Evolutionary conservation across 208 protist genomes (phyloP), one percentile per base, ranked within the genome.

Genomic region (Leishmania tarentolae): DNA sequence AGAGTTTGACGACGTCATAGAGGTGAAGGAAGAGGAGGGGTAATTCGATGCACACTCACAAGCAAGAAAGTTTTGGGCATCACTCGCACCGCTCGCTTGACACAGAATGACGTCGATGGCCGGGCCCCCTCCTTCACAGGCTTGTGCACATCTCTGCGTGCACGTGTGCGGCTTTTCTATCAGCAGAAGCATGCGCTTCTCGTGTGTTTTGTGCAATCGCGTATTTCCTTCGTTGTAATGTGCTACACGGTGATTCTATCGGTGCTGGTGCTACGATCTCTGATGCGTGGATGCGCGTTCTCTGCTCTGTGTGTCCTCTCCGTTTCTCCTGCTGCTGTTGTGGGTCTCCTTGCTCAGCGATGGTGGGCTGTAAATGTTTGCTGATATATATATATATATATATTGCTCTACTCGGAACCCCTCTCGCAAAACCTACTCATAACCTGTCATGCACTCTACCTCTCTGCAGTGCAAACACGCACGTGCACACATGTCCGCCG

Each of bases 1-100:
- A 53, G 82, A 82, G 77, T 66, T 77, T 9, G 83, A 86, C 24
- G 85, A 91, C 52, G 59, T 75, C 2, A 71, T 50, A 28, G 75
- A 76, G 24, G 77, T 78, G 52, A 80, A 75, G 42, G 61, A 79
- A 40, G 83, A 80, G n/a, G 85, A 83, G 35, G 68, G 53, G 35
- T 76, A 44, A 13, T 44, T 37, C 57, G 50, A 69, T 31, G 40
- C 40, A 37, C 17, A 57, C 56, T 59, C 31, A 59, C 8, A 37
- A 61, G 17, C 50, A 2, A 2, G 31, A 0, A n/a, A 5, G 35
- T 28, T 28, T 17, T 46, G 35, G 59, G 50, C 56, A 21, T 6
- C 21, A 75, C 31, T 57, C 17, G n/a, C 66, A 76, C 24, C 69
- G 47, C n/a, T 69, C 46, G 61, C 61, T 57, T 2, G 69, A 35